These are phyloP conservation scores for Diutina pseudorugosa DNA, from an alignment of 1,139 yeast genomes.

Conservation along the genomic window DNA sequence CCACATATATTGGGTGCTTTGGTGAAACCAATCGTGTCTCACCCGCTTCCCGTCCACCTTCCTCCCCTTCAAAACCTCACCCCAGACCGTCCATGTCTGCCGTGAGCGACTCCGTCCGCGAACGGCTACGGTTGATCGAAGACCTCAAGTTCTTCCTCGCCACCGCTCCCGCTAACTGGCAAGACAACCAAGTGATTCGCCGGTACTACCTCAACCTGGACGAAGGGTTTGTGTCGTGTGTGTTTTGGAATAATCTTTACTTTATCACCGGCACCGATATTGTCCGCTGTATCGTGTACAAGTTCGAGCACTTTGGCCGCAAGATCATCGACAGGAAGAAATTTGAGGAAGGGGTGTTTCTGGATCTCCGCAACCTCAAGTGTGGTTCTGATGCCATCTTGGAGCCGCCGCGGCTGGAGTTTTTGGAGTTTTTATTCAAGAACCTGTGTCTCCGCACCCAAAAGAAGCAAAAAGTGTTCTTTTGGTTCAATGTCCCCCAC, in stretches of 20 bases:
- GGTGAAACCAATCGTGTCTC: background rate
- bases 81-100: background rate
- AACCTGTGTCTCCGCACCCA: conserved; percentile 88
- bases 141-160: conserved; percentile 76
- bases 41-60: background rate
- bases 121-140: conserved; percentile 53
- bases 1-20: background rate
- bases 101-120: conserved; percentile 20
- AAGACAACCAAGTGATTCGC: conserved; percentile 75
- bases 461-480: conserved; percentile 92
- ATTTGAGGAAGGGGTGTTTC: conserved; percentile 93
- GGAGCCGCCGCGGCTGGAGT: conserved; percentile 80
- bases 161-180: conserved; percentile 94
- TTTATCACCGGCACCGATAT: conserved; percentile 95
- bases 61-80: background rate
- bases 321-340: conserved; percentile 76
- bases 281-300: conserved; percentile 80
- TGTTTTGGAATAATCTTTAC: conserved; percentile 83
- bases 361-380: conserved; percentile 78
- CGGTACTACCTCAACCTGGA: conserved; percentile 78
- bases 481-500: conserved; percentile 94
- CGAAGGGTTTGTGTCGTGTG: conserved; percentile 86
- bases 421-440: conserved; percentile 72
- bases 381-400: conserved; percentile 82
- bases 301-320: conserved; percentile 86